phyloP scores from a whole-genome alignment of 257 asterid genomes.

The Fraxinus cuspidata region DNA sequence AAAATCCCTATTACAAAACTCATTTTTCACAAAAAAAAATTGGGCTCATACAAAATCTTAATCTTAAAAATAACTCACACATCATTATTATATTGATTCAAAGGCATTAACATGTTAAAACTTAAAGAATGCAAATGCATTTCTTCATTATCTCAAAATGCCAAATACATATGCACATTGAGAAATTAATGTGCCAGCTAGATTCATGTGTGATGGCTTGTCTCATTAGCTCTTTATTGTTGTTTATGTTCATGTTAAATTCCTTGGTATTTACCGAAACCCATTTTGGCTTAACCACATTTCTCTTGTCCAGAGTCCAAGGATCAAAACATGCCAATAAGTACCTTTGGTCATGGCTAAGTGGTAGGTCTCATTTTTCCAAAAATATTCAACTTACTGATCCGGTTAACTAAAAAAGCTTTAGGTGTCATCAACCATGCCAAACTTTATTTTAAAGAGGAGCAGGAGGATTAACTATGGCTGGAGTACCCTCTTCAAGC shows the following conservation, averaged over 20 bases:
- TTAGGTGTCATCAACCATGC: not conserved
- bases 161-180: not conserved
- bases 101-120: slow-evolving; percentile 8
- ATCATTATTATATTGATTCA: slow-evolving; percentile 6
- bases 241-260: not conserved
- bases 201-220: not conserved
- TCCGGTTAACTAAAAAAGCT: not conserved
- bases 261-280: slow-evolving; percentile 5
- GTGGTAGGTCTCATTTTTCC: not conserved
- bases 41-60: too few species aligned
- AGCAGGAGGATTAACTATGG: not conserved
- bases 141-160: not conserved
- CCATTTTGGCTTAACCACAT: not conserved
- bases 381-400: not conserved
- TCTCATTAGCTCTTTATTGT: not conserved
- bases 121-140: not conserved
- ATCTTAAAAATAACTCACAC: not conserved
- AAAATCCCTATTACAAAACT: too few species aligned
- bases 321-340: not conserved
- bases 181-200: slow-evolving; percentile 6
- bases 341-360: not conserved
- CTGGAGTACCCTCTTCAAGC: not conserved
- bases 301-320: not conserved
- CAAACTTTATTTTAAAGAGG: not conserved
- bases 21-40: too few species aligned